Conservation (phyloP, 306 rosid genomes). For the Cucurbita ficifolia region DNA sequence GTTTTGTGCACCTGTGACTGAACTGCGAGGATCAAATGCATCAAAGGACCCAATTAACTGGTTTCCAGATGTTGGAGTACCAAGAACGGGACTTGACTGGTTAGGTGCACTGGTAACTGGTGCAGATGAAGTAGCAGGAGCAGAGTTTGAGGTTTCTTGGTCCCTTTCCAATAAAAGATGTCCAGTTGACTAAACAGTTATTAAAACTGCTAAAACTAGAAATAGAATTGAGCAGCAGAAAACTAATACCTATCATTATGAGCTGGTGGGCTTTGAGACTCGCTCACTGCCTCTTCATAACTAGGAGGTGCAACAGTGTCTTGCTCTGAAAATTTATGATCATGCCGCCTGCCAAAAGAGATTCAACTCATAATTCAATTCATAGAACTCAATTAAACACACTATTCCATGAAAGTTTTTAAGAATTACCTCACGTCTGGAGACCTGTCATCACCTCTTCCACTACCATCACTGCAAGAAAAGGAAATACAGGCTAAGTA, state of each 20-base stretch:
- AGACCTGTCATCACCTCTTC: slow-evolving; percentile 58
- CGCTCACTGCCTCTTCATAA: slow-evolving; percentile 77
- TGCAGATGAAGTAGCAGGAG: not conserved
- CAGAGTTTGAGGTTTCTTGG: slow-evolving; percentile 32
- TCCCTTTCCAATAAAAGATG: slow-evolving; percentile 29
- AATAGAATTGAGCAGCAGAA: not conserved
- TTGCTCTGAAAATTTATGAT: slow-evolving; percentile 68
- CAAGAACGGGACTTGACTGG: slow-evolving; percentile 27
- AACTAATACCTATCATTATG: slow-evolving; percentile 52
- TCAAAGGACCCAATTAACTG: slow-evolving; percentile 41
- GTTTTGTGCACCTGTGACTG: slow-evolving; percentile 32
- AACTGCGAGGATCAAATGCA: slow-evolving; percentile 89
- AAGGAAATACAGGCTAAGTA: not conserved
- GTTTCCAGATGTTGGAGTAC: slow-evolving; percentile 21
- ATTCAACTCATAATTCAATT: not conserved
- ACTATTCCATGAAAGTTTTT: not conserved
- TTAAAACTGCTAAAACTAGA: not conserved
- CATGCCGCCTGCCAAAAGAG: slow-evolving; percentile 33
- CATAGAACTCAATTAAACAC: not conserved
- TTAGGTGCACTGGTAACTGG: not conserved
- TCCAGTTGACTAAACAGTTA: not conserved
- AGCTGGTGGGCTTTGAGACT: slow-evolving; percentile 58
- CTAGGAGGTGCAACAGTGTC: slow-evolving; percentile 73
- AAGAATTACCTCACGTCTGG: slow-evolving; percentile 62
- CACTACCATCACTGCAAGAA: slow-evolving; percentile 46